A percentile compares a stretch with the other conserved stretches of the same genome.
Conservation (phyloP, 2,329 filamentous ascomycete species). For the Penicillium sp. region DNA sequence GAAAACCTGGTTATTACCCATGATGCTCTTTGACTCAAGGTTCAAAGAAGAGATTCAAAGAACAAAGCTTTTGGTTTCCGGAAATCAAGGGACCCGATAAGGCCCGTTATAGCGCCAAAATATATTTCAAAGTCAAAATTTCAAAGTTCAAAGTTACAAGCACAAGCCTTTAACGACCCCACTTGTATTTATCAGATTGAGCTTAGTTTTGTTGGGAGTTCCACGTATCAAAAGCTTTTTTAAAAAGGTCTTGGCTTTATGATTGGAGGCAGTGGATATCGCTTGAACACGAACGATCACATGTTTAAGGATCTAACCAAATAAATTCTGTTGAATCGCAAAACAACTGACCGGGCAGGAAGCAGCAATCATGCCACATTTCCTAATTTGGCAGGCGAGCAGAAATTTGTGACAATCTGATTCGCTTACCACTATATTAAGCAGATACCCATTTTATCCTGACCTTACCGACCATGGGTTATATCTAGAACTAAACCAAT, state of each 20-base stretch:
- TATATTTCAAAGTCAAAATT: background rate
- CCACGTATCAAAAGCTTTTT: background rate
- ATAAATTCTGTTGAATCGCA: background rate
- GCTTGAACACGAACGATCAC: background rate
- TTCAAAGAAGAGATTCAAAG: background rate
- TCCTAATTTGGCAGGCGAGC: background rate
- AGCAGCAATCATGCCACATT: background rate
- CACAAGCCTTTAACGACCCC: background rate
- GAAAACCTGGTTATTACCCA: constrained; percentile 24
- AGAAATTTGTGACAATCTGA: background rate
- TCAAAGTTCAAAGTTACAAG: background rate
- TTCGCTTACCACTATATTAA: background rate
- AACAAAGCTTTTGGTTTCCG: background rate
- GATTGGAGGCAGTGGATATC: background rate
- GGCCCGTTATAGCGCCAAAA: background rate
- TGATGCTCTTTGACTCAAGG: background rate
- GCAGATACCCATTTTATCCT: too few relatives aligned
- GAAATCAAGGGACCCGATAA: background rate
- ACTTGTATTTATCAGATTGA: background rate
- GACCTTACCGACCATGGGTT: background rate
- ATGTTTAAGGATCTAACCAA: background rate
- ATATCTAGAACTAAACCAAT: background rate
- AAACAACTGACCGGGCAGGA: background rate
- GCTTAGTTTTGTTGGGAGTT: background rate
- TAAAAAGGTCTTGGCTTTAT: background rate